Conservation (phyloP, 768 basidiomycete species). For the Epithele typhae region DNA sequence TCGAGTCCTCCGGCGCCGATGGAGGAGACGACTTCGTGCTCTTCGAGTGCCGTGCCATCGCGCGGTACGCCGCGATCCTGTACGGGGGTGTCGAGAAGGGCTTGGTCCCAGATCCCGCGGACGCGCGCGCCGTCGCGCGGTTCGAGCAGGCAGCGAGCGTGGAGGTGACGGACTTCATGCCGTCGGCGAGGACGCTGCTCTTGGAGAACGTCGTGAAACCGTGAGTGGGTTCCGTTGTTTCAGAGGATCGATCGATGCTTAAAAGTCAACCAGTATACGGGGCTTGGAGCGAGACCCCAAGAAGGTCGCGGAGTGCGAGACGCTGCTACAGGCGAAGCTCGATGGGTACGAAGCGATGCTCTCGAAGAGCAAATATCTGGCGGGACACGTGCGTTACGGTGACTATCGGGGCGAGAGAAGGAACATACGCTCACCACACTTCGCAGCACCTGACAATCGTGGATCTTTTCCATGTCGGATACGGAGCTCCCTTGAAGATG, state of each 20-base stretch:
- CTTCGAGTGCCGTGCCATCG: constrained; percentile 64
- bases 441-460: constrained; percentile 44
- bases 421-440: neutral
- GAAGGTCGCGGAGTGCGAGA: no score
- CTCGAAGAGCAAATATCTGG: constrained; percentile 46
- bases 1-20: no score
- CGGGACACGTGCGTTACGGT: constrained; percentile 29
- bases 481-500: constrained; percentile 27
- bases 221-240: no score
- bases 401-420: neutral
- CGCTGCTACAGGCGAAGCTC: constrained; percentile 34
- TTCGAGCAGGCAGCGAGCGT: constrained; percentile 40
- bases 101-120: constrained; percentile 44
- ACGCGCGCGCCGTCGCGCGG: constrained; percentile 33
- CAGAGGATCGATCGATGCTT: no score
- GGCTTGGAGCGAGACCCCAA: no score
- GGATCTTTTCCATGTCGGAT: constrained; percentile 56
- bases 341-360: constrained; percentile 53
- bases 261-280: no score
- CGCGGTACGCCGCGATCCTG: constrained; percentile 53
- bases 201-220: neutral
- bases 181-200: neutral
- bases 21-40: constrained; percentile 63
- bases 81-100: constrained; percentile 40
- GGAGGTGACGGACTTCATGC: constrained; percentile 53